Conservation (phyloP, 495 filamentous ascomycete species). For the Penicillium crystallinum region DNA sequence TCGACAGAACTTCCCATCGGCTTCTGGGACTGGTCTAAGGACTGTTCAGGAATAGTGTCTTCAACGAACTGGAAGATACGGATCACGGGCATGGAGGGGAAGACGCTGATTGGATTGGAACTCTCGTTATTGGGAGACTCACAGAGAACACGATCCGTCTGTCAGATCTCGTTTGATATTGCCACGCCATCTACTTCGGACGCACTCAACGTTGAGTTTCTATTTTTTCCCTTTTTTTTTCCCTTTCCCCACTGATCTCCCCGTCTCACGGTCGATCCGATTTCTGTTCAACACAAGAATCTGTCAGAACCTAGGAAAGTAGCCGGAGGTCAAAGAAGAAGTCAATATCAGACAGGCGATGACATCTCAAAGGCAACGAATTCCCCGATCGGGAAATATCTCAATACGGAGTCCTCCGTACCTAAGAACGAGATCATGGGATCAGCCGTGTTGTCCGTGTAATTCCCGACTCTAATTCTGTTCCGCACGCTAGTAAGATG, state of each 20-base stretch:
- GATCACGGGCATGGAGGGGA: conserved; percentile 5
- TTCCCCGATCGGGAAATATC: neutral
- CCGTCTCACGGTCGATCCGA: conserved; percentile 23
- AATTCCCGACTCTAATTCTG: neutral
- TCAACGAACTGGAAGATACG: neutral
- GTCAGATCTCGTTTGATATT: conserved; percentile 24
- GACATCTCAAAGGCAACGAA: conserved; percentile 2
- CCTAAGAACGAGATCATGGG: conserved; percentile 3
- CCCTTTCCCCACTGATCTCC: conserved; percentile 36
- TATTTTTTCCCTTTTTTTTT: conserved; percentile 8
- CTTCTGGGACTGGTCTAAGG: neutral
- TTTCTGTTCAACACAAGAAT: conserved; percentile 3
- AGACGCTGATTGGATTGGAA: conserved; percentile 16
- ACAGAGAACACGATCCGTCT: conserved; percentile 16
- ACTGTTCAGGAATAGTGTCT: neutral
- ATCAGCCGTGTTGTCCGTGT: no score
- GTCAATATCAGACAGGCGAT: no score
- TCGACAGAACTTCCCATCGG: neutral
- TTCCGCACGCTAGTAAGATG: neutral
- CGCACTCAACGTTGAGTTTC: neutral
- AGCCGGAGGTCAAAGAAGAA: neutral
- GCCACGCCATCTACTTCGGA: conserved; percentile 9
- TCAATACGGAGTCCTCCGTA: no score
- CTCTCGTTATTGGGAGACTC: conserved; percentile 1
- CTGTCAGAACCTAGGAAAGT: neutral